Evolutionary conservation across 306 rosid genomes (phyloP).

Genomic region (Vigna angularis): DNA sequence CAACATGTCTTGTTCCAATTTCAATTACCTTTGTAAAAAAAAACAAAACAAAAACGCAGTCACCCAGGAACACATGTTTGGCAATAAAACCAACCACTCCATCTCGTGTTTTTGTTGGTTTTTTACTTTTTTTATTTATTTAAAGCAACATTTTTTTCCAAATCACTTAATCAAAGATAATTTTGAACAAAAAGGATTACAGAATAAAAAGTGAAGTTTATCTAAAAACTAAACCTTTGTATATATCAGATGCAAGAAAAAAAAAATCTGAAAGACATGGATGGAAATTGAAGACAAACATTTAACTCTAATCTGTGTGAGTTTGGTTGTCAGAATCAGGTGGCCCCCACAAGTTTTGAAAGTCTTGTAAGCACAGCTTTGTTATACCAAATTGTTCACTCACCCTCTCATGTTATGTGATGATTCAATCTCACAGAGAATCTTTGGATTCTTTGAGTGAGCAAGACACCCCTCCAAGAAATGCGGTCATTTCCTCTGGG

Average conservation of each 20-base stretch:
- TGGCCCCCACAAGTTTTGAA: constrained; percentile 43
- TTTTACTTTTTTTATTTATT: neutral
- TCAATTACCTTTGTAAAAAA: neutral
- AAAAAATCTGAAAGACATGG: constrained; percentile 35
- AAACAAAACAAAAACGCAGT: neutral
- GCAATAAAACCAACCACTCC: neutral
- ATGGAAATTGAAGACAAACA: constrained; percentile 17
- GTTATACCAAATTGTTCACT: constrained; percentile 4
- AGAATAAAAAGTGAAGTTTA: neutral
- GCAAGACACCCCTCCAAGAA: constrained; percentile 49
- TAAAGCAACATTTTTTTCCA: neutral
- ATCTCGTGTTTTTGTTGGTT: neutral
- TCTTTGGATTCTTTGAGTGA: constrained; percentile 29
- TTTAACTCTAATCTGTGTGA: neutral
- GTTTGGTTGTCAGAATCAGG: constrained; percentile 11
- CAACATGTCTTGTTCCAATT: constrained; percentile 1
- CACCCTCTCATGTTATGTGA: neutral
- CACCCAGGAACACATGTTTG: neutral
- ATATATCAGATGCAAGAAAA: neutral
- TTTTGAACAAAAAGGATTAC: neutral
- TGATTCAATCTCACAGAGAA: constrained; percentile 14
- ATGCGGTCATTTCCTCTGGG: constrained; percentile 88
- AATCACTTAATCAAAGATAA: neutral
- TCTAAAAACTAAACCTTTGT: neutral
- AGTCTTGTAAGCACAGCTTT: neutral